A percentile compares a stretch with the other conserved stretches of the same genome.
Evolutionary conservation across 805 yeast species (phyloP).

Genomic region (Yamadazyma tumulicola): DNA sequence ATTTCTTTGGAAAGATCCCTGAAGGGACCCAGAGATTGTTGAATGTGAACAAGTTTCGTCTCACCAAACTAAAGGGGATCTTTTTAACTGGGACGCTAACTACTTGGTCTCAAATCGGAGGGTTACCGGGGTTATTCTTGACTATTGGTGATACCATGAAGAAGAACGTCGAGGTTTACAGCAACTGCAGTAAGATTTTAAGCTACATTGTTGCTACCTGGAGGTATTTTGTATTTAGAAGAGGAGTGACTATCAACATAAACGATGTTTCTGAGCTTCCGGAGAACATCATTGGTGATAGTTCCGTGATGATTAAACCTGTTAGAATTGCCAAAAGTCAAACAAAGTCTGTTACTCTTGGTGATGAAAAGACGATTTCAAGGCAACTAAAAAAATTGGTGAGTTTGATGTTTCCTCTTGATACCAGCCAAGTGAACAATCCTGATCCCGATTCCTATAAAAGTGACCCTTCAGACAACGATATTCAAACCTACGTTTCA

Average conservation of each 20-base stretch:
- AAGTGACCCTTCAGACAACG: conserved; percentile 34
- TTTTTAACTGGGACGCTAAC: conserved; percentile 73
- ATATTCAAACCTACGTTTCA: conserved; percentile 35
- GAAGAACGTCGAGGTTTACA: conserved; percentile 50
- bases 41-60: conserved; percentile 54
- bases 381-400: conserved; percentile 35
- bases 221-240: conserved; percentile 83
- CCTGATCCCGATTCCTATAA: conserved; percentile 36
- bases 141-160: conserved; percentile 79
- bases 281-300: conserved; percentile 31
- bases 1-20: conserved; percentile 73
- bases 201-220: conserved; percentile 68
- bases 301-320: conserved; percentile 37
- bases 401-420: conserved; percentile 56
- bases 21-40: conserved; percentile 84
- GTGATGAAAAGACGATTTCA: conserved; percentile 1
- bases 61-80: conserved; percentile 58
- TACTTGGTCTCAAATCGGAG: conserved; percentile 80
- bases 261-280: conserved; percentile 18
- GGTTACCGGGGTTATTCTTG: conserved; percentile 83
- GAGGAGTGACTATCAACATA: conserved; percentile 54
- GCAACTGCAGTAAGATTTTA: conserved; percentile 32
- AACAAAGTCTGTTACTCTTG: too few relatives aligned
- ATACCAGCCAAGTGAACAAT: conserved; percentile 37
- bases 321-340: conserved; percentile 21